Percentiles rank a stretch among this genome's conserved stretches.
phyloP scores from a whole-genome alignment of 2,329 filamentous ascomycete genomes.

The Colletotrichum trifolii region DNA sequence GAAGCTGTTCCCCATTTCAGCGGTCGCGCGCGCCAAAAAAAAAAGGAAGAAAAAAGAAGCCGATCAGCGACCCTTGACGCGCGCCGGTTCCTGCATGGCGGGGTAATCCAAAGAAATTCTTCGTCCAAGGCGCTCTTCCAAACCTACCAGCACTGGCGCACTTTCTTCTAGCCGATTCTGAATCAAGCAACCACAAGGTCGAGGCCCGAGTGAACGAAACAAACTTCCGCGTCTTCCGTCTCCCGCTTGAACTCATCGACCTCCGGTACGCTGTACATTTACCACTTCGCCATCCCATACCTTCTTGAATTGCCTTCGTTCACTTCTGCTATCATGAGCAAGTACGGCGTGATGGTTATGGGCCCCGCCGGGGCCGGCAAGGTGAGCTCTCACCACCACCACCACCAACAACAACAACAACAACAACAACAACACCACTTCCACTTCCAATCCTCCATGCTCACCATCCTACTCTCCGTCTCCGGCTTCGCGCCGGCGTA shows the following conservation, averaged over 20 bases:
- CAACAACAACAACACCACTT: not conserved
- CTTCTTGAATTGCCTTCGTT: not conserved
- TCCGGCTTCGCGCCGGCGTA: not conserved
- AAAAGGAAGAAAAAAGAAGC: slow-evolving; percentile 12
- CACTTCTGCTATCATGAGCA: slow-evolving; percentile 73
- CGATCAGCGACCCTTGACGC: slow-evolving; percentile 33
- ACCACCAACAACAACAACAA: not conserved
- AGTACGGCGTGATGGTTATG: slow-evolving; percentile 95
- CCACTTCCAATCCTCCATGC: slow-evolving; percentile 13
- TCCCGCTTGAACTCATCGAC: not conserved
- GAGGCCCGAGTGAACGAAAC: not conserved
- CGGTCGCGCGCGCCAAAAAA: slow-evolving; percentile 13
- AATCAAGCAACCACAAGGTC: not conserved
- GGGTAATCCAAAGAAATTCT: slow-evolving; percentile 33
- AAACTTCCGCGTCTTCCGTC: not conserved
- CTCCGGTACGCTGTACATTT: slow-evolving; percentile 9
- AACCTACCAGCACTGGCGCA: slow-evolving; percentile 10
- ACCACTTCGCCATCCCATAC: slow-evolving; percentile 7
- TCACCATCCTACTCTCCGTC: slow-evolving; percentile 10
- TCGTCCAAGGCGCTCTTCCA: not conserved
- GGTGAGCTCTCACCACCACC: slow-evolving; percentile 53
- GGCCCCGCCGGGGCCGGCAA: slow-evolving; percentile 96
- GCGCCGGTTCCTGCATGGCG: slow-evolving; percentile 37
- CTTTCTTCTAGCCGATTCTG: slow-evolving; percentile 15
- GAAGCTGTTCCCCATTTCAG: not conserved